phyloP scores from a whole-genome alignment of 139 green algal genomes.

The Chlorella sp. region DNA sequence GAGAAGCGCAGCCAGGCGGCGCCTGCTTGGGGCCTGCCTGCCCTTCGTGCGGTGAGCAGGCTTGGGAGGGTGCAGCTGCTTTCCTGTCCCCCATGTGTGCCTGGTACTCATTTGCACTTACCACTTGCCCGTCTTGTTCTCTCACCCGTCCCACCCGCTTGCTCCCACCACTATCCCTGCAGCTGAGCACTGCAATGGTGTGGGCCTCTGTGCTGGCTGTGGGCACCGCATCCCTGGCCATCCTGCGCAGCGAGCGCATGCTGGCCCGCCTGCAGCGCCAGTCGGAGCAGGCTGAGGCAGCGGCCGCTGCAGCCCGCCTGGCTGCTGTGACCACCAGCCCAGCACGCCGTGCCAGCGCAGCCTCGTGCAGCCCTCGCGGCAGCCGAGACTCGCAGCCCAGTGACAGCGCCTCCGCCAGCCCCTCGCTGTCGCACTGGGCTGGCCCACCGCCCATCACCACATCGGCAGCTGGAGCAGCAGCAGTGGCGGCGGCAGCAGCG shows the following conservation, averaged over 20 bases:
- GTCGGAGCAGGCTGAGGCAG: not conserved
- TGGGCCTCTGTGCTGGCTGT: not conserved
- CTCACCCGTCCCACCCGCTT: no score
- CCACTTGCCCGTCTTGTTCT: no score
- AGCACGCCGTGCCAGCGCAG: no score
- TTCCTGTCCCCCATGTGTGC: no score
- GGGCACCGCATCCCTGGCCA: not conserved
- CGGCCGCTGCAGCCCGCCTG: not conserved
- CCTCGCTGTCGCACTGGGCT: not conserved
- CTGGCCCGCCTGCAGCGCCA: constrained; percentile 14
- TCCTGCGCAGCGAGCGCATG: constrained; percentile 10
- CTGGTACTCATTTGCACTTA: no score
- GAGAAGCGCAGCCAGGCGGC: not conserved
- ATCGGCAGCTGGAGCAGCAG: not conserved
- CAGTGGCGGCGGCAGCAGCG: not conserved
- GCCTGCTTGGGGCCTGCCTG: not conserved
- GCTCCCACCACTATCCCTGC: not conserved
- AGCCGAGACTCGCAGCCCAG: not conserved
- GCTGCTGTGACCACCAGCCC: not conserved
- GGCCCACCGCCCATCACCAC: not conserved
- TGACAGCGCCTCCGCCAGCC: not conserved
- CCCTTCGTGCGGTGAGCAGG: not conserved
- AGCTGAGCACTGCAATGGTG: not conserved
- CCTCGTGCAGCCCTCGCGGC: not conserved
- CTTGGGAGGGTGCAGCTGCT: no score